phyloP scores from a whole-genome alignment of 2,329 filamentous ascomycete genomes.

The Nemania serpens region DNA sequence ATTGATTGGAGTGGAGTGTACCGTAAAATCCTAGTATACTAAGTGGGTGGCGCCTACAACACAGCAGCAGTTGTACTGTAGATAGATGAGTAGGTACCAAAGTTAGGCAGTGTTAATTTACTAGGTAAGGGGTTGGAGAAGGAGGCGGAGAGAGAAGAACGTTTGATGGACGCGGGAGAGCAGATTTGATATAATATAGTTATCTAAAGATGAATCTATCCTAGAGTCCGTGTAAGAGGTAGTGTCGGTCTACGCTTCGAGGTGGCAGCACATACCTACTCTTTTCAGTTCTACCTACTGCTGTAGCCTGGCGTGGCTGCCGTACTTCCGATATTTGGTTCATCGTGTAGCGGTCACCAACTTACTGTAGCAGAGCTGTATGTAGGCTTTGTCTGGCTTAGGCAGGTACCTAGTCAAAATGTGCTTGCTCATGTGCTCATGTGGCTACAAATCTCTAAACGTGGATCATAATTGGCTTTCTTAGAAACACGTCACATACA shows the following conservation, averaged over 20 bases:
- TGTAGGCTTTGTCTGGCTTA: too few species aligned
- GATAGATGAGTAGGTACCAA: too few species aligned
- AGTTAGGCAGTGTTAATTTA: too few species aligned
- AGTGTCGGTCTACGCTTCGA: too few species aligned
- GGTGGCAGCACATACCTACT: too few species aligned
- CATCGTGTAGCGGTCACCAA: too few species aligned
- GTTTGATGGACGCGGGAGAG: not conserved
- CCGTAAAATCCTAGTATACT: conserved; percentile 9
- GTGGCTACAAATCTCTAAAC: too few species aligned
- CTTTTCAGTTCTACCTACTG: too few species aligned
- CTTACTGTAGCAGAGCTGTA: too few species aligned
- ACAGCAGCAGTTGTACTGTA: too few species aligned
- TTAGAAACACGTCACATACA: not conserved
- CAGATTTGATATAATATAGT: not conserved
- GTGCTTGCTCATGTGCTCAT: not conserved
- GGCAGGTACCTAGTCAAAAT: too few species aligned
- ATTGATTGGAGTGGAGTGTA: conserved; percentile 11
- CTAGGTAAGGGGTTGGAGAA: not conserved
- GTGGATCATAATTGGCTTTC: conserved; percentile 11
- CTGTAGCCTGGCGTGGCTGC: not conserved
- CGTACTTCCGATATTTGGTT: conserved; percentile 11
- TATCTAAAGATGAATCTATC: not conserved
- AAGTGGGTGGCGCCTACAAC: not conserved
- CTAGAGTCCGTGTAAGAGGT: too few species aligned
- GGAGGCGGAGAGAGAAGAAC: not conserved